phyloP scores from a whole-genome alignment of 805 yeast species.

The Tetrapisispora taiwanensis region DNA sequence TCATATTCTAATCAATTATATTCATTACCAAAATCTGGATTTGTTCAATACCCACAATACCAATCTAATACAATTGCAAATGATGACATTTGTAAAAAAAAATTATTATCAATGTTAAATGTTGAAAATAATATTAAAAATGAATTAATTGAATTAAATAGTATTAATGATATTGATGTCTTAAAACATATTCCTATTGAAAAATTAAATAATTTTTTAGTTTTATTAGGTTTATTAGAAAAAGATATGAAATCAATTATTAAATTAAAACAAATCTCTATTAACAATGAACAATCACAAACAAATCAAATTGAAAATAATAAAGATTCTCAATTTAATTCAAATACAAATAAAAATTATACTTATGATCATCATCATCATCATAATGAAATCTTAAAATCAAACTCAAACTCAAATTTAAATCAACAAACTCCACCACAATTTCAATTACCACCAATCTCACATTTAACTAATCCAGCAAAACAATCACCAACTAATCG shows the following conservation, averaged over 20 bases:
- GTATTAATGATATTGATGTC: neutral
- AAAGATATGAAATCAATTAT: neutral
- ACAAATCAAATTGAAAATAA: neutral
- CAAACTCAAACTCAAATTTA: neutral
- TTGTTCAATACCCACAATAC: neutral
- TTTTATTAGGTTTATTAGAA: neutral
- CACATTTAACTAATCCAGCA: neutral
- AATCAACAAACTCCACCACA: neutral
- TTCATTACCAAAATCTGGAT: neutral
- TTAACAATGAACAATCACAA: neutral
- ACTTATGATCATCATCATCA: neutral
- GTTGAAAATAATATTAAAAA: slow-evolving; percentile 1
- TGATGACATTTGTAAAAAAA: neutral
- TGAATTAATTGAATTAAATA: slow-evolving; percentile 1
- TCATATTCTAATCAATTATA: neutral
- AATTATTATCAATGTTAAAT: neutral
- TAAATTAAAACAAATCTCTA: slow-evolving; percentile 1
- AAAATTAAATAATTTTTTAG: slow-evolving; percentile 1
- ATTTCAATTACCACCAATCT: slow-evolving; percentile 3
- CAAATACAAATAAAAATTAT: neutral
- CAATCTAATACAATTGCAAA: neutral
- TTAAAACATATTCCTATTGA: neutral
- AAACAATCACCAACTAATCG: neutral
- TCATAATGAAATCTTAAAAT: neutral
- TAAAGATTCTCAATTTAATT: neutral